Evolutionary conservation across 164 flowering plant genomes (phyloP).

Genomic region (Vitis riparia): DNA sequence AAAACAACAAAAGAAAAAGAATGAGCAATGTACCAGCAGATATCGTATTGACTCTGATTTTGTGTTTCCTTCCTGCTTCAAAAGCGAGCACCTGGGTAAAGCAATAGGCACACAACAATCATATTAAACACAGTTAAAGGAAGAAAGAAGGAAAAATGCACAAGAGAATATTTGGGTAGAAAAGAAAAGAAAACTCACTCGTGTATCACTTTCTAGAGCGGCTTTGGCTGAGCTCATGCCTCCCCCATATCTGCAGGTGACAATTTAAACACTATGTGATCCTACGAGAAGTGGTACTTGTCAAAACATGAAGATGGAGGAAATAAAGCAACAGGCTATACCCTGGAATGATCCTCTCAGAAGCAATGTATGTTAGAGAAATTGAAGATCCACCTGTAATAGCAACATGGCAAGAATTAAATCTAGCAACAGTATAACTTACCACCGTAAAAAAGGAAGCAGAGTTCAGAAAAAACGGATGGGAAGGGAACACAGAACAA

Average conservation of each 20-base stretch:
- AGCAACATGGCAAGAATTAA: conserved; percentile 3
- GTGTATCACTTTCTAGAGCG: conserved; percentile 95
- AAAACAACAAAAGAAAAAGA: not conserved
- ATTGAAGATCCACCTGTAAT: conserved; percentile 86
- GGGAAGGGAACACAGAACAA: not conserved
- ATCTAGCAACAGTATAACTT: conserved; percentile 2
- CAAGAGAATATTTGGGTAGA: not conserved
- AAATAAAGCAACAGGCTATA: conserved; percentile 15
- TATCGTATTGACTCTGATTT: conserved; percentile 85
- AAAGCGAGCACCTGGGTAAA: conserved; percentile 83
- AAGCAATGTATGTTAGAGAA: conserved; percentile 95
- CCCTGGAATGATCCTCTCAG: conserved; percentile 98
- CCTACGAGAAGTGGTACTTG: not conserved
- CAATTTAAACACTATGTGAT: not conserved
- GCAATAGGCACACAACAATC: not conserved
- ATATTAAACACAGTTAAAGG: not conserved
- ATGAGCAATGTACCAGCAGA: conserved; percentile 70
- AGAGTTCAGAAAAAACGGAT: not conserved
- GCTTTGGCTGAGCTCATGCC: conserved; percentile 99
- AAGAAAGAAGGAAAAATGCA: not conserved
- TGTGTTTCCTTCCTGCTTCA: conserved; percentile 91
- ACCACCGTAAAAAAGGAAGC: not conserved
- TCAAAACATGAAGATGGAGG: not conserved
- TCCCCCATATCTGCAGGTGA: conserved; percentile 76
- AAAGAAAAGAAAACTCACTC: conserved; percentile 38